Percentiles rank a stretch among this genome's conserved stretches.
Conservation (phyloP, 169 alveolate species). For the Hammondia hammondi region DNA sequence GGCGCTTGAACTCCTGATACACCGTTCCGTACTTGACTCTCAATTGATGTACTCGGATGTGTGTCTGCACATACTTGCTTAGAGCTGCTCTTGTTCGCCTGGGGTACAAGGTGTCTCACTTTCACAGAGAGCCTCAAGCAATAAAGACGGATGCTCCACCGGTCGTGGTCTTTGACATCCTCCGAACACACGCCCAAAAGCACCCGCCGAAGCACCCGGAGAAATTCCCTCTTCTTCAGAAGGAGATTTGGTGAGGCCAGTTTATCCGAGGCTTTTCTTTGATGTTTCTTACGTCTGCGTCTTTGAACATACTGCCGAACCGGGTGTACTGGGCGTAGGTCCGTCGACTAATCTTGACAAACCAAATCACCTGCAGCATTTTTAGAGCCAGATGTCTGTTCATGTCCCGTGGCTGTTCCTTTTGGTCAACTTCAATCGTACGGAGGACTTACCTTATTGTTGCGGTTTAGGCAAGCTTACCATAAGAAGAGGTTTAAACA, state of each 20-base stretch:
- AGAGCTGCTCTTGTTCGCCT: slow-evolving; percentile 82
- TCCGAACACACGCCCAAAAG: slow-evolving; percentile 79
- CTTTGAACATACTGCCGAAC: background rate
- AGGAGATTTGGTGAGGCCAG: slow-evolving; percentile 48
- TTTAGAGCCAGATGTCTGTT: too few relatives aligned
- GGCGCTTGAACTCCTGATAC: too few relatives aligned
- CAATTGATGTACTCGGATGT: background rate
- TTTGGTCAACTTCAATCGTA: too few relatives aligned
- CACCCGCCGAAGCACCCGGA: slow-evolving; percentile 49
- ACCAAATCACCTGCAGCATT: too few relatives aligned
- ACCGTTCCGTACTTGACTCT: background rate
- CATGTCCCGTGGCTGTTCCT: too few relatives aligned
- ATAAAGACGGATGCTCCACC: slow-evolving; percentile 86
- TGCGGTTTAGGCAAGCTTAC: too few relatives aligned
- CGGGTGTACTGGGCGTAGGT: background rate
- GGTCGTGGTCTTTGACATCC: slow-evolving; percentile 83
- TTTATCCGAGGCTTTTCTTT: background rate
- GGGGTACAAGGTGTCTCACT: slow-evolving; percentile 84
- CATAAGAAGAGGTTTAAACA: too few relatives aligned
- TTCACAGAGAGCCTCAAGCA: slow-evolving; percentile 87
- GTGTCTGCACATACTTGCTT: background rate
- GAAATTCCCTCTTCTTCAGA: slow-evolving; percentile 41
- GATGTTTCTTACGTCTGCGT: background rate
- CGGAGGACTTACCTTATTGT: too few relatives aligned
- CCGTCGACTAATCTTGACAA: too few relatives aligned